Evolutionary conservation across 371 early-diverging fungal species (phyloP), one percentile per base, ranked within the genome.

Genomic region (Polyrhizophydium stewartii): DNA sequence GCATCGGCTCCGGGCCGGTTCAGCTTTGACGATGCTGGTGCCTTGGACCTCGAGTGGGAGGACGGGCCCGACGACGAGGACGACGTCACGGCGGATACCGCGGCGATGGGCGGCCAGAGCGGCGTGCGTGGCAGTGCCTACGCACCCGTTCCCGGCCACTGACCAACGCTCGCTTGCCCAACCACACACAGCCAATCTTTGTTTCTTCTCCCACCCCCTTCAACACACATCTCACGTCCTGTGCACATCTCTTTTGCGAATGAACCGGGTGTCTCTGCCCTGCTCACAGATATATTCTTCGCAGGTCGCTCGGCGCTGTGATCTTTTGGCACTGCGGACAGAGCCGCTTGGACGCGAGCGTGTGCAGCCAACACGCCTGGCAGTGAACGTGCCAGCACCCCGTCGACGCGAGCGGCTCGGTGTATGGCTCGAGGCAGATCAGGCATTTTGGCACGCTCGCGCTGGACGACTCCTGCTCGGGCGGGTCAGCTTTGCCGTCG

Each of bases 361-460:
- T 89, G 37, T 84, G 85, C 60, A 93, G 76, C 95, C 95, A 94
- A 65, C 95, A 76, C 35, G 78, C 75, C 63, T 92, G 88, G 68
- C 95, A 94, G 58, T 91, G 89, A 5, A 93, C 95, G 77, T 94
- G 95, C 95, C 94, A 94, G 69, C 94, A 94, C 17, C 86, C 81
- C 52, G 90, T 87, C 0, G 92, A 92, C 1, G 85, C 82, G 22
- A 91, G 65, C 0, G 93, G 93, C 17, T 77, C 76, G 21, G 76
- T 77, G 72, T 88, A 92, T 0, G 85, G 76, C 46, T 90, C 91
- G n/a, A 89, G 71, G 66, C 94, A 94, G 16, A 93, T 88, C 21
- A 90, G 72, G 71, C 94, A 94, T 52, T 83, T 82, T 1, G 80
- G 87, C 19, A 74, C 71, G 7, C 81, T 76, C 31, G 77, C 72